These are phyloP conservation scores for Gracilaria vermiculophylla DNA, from an alignment of 23 red algal species.

Conservation along the genomic window DNA sequence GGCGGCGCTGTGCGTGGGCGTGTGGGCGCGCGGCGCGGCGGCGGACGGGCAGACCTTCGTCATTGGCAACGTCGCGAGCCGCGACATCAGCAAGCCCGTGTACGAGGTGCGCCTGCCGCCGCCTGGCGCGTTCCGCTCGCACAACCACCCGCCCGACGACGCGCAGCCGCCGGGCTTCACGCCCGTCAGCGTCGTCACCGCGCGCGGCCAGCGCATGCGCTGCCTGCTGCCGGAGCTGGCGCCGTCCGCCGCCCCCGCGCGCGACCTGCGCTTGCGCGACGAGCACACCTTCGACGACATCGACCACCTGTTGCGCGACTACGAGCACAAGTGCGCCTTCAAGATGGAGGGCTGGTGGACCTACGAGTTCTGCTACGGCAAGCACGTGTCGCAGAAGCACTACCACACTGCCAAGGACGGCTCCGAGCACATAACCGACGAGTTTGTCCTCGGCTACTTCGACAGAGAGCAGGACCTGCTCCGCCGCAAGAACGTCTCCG, in stretches of 20 bases:
- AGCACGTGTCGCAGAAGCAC: slow-evolving; percentile 72
- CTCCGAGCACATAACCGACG: neutral
- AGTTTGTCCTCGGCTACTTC: slow-evolving; percentile 57
- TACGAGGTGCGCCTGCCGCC: slow-evolving; percentile 41
- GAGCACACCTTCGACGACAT: slow-evolving; percentile 59
- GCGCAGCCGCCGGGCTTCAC: slow-evolving; percentile 6
- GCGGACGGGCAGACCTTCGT: neutral
- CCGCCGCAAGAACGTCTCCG: slow-evolving; percentile 18
- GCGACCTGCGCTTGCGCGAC: neutral
- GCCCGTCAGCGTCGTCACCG: slow-evolving; percentile 40
- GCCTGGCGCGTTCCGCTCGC: neutral
- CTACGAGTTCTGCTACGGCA: slow-evolving; percentile 84
- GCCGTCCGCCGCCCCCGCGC: slow-evolving; percentile 1
- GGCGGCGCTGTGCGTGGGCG: neutral
- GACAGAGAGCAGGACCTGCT: slow-evolving; percentile 27
- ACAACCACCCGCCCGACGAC: neutral
- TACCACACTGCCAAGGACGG: slow-evolving; percentile 13
- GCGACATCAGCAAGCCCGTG: slow-evolving; percentile 29
- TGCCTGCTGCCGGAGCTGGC: slow-evolving; percentile 43
- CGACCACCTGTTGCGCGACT: slow-evolving; percentile 35
- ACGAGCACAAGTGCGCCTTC: slow-evolving; percentile 55
- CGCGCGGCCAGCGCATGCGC: slow-evolving; percentile 55
- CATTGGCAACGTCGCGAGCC: slow-evolving; percentile 50
- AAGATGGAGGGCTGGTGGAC: slow-evolving; percentile 79
- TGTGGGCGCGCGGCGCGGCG: neutral